Base-by-base conservation (phyloP, 2,329 filamentous ascomycete genomes). In the Xylogone sp. region DNA sequence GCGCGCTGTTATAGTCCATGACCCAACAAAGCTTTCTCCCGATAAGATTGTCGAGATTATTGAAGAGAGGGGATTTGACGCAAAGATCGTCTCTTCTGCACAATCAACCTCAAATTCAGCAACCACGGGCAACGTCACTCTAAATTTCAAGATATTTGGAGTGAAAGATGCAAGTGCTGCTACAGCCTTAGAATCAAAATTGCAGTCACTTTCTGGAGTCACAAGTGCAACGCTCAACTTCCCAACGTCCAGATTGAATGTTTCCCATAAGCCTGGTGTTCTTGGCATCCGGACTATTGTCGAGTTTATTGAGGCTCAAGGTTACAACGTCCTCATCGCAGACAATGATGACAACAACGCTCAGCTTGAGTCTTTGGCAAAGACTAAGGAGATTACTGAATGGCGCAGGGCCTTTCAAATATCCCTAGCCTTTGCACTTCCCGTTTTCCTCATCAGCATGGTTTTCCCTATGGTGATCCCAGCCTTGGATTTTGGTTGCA, bases 261-360 rank as follows among this genome's bases (percentile, higher is more conserved):
- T 99, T 48, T 78, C 82, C 2, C 89, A 96, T 64, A 79, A 87
- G 52, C 79, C 91, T 0, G 75, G 79, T 18, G 71, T 86, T 13
- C 83, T 88, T 48, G 93, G 94, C 2, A 79, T 99, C 20, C 85
- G 94, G 43, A 83, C 81, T 3, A 79, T 97, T 29, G 93, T 97
- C 7, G 90, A 92, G 62, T 73, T 81, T 0, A 82, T 97, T 43
- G 93, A 99, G 70, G 76, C 78, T n/a, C 76, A 82, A 19, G 92
- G 93, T 2, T 90, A 88, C 68, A 96, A 97, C 66, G 94, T 93
- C 1, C 75, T 99, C 2, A 81, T 97, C 10, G 86, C 92, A 1
- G 93, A 97, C 59, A 87, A 85, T 49, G 90, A 97, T 62, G 94
- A 99, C 71, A 97, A 96, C 68, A 96, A 96, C 64, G 93, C 94